phyloP scores from a whole-genome alignment of 1,284 basidiomycete genomes.

The Calocybe gambosa region DNA sequence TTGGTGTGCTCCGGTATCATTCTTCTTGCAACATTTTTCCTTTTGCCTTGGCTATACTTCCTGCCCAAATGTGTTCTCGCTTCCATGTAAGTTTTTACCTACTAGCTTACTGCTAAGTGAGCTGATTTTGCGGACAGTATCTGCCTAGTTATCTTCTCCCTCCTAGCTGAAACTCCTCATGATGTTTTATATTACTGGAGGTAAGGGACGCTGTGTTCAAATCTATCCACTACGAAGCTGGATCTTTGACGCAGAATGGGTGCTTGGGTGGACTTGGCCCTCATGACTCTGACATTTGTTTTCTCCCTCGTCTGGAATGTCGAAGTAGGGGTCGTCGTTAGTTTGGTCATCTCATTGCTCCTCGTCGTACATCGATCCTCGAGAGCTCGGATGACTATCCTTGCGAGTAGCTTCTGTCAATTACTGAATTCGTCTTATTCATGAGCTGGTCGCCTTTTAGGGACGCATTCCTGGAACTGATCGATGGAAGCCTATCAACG shows the following conservation, averaged over 20 bases:
- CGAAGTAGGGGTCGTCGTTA: conserved; percentile 81
- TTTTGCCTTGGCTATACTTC: conserved; percentile 73
- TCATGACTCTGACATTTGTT: conserved; percentile 82
- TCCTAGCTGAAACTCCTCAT: conserved; percentile 83
- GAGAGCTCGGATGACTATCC: conserved; percentile 47
- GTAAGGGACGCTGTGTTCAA: conserved; percentile 36
- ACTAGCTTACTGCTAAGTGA: conserved; percentile 5
- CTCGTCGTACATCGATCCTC: conserved; percentile 87
- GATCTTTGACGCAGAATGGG: conserved; percentile 49
- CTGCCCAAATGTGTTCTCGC: conserved; percentile 81
- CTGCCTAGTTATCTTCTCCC: conserved; percentile 75
- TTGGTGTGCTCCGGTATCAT: conserved; percentile 73
- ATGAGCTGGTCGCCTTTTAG: conserved; percentile 25
- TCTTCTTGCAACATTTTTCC: conserved; percentile 80
- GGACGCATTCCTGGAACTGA: conserved; percentile 80
- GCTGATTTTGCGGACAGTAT: conserved; percentile 40
- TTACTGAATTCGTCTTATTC: neutral
- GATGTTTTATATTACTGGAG: conserved; percentile 79
- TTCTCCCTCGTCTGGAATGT: conserved; percentile 77
- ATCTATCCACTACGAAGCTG: neutral
- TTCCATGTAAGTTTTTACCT: conserved; percentile 49
- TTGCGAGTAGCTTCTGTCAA: conserved; percentile 27
- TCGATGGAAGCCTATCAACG: conserved; percentile 76
- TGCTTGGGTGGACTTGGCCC: conserved; percentile 81
- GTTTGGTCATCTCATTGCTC: conserved; percentile 79